Evolutionary conservation across 2,329 filamentous ascomycete species (phyloP).

Genomic region (Colletotrichum incanum): DNA sequence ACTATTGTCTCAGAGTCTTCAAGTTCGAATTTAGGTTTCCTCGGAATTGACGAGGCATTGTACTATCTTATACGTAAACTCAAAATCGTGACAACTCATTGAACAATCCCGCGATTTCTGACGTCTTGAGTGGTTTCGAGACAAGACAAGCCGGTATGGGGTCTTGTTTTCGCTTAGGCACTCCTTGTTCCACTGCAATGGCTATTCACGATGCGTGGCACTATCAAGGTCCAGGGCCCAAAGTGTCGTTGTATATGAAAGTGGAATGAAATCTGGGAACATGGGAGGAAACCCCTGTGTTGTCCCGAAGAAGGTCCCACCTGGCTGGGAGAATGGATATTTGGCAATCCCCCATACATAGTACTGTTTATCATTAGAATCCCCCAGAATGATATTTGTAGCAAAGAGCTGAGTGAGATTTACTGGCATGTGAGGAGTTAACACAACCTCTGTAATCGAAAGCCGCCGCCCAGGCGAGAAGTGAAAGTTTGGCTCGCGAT

Average conservation of each 20-base stretch:
- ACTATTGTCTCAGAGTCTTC: constrained; percentile 4
- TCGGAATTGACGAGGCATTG: constrained; percentile 22
- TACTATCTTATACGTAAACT: constrained; percentile 28
- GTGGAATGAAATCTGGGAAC: constrained; percentile 20
- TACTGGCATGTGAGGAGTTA: neutral
- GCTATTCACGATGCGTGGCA: constrained; percentile 17
- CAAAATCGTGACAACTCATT: neutral
- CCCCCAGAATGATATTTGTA: neutral
- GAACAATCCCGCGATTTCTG: neutral
- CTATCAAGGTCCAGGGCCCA: constrained; percentile 27
- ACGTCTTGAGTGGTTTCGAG: neutral
- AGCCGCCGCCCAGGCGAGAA: neutral
- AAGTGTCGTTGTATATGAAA: constrained; percentile 2
- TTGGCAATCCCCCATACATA: constrained; percentile 1
- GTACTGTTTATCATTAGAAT: neutral
- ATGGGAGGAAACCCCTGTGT: constrained; percentile 2
- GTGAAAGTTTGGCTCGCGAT: neutral
- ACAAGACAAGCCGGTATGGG: neutral
- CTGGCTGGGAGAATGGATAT: neutral
- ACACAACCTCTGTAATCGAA: neutral
- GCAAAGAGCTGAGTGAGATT: neutral
- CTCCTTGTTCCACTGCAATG: neutral
- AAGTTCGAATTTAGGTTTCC: constrained; percentile 13
- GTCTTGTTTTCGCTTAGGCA: neutral
- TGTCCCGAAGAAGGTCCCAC: neutral